Evolutionary conservation across 176 grass and related monocot genomes (phyloP).

Genomic region (Echinochloa phyllopogon): DNA sequence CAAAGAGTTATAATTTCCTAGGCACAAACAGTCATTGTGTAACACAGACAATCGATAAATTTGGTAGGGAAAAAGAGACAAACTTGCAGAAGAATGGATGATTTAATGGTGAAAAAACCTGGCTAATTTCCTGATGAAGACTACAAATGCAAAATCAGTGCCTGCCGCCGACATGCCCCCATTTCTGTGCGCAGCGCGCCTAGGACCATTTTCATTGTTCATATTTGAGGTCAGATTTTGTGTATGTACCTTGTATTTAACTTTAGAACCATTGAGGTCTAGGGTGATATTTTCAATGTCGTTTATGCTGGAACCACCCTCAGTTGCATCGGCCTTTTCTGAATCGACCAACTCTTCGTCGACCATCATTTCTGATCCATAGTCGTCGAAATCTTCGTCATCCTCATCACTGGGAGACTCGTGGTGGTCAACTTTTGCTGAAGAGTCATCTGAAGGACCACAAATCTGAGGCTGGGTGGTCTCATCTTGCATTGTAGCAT

Average conservation of each 20-base stretch:
- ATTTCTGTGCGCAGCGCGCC: background rate
- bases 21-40: background rate
- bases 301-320: slow-evolving; percentile 37
- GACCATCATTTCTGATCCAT: slow-evolving; percentile 62
- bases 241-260: slow-evolving; percentile 78
- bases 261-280: slow-evolving; percentile 54
- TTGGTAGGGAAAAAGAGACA: background rate
- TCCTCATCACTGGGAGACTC: slow-evolving; percentile 53
- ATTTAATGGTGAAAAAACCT: background rate
- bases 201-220: slow-evolving; percentile 8
- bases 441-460: slow-evolving; percentile 32
- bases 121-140: slow-evolving; percentile 6
- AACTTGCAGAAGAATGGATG: background rate
- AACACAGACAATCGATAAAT: slow-evolving; percentile 1
- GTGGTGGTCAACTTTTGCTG: background rate
- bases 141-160: slow-evolving; percentile 11
- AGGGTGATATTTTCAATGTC: slow-evolving; percentile 72
- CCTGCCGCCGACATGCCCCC: background rate
- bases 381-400: slow-evolving; percentile 52
- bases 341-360: slow-evolving; percentile 49
- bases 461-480: slow-evolving; percentile 25
- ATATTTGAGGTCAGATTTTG: slow-evolving; percentile 30
- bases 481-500: slow-evolving; percentile 53
- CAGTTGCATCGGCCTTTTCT: slow-evolving; percentile 45
- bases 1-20: background rate